Evolutionary conservation across 2,329 filamentous ascomycete species (phyloP).

Genomic region (Talaromyces sp.): DNA sequence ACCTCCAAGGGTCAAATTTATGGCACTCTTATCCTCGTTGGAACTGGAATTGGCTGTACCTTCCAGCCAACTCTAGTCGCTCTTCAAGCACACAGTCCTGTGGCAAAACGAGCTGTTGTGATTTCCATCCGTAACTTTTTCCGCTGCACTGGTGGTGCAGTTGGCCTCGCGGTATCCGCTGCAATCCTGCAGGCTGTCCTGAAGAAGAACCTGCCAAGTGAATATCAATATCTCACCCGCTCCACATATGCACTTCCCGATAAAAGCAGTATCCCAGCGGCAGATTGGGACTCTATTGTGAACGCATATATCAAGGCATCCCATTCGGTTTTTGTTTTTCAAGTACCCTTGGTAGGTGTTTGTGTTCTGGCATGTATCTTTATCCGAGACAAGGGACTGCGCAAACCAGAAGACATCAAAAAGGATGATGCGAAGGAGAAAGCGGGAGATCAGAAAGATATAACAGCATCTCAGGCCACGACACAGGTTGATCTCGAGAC

Average conservation of each 20-base stretch:
- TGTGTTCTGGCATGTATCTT: conserved; percentile 52
- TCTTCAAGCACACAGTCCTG: conserved; percentile 56
- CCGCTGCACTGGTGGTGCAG: conserved; percentile 56
- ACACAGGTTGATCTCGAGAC: conserved; percentile 12
- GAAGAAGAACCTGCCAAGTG: conserved; percentile 38
- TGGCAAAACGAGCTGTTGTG: conserved; percentile 58
- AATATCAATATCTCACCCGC: conserved; percentile 37
- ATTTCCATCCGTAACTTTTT: conserved; percentile 63
- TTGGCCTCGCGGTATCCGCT: conserved; percentile 57
- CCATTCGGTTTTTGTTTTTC: conserved; percentile 55
- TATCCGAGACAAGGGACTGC: conserved; percentile 51
- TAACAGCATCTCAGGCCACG: conserved; percentile 8
- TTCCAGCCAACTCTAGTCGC: conserved; percentile 57
- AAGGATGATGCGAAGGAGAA: conserved; percentile 16
- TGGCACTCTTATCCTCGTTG: conserved; percentile 50
- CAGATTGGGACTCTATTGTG: conserved; percentile 43
- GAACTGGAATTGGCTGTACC: conserved; percentile 53
- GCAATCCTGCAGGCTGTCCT: conserved; percentile 46
- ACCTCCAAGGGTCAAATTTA: conserved; percentile 50
- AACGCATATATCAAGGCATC: conserved; percentile 54
- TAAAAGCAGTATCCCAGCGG: conserved; percentile 27
- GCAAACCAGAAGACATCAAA: conserved; percentile 31
- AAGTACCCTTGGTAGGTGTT: conserved; percentile 52
- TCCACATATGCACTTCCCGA: conserved; percentile 40
- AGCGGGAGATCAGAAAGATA: not conserved